Conservation (phyloP, 1,284 basidiomycete species). For the Ustilago cynodontis region DNA sequence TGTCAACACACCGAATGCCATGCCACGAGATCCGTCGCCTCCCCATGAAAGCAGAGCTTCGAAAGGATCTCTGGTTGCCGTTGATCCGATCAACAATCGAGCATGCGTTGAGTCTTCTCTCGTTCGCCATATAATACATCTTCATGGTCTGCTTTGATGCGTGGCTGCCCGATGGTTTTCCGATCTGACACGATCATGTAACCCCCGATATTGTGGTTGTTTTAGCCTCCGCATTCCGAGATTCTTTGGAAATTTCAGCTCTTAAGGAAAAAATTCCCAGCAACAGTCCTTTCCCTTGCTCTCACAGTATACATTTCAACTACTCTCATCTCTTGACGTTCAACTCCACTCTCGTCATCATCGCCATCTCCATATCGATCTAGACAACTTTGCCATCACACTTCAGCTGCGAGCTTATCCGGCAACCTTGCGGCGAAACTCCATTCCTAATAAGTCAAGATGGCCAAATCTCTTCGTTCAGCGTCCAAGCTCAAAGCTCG, state of each 20-base stretch:
- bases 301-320: neutral
- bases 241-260: too few relatives aligned
- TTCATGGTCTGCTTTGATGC: too few relatives aligned
- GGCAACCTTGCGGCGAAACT: neutral
- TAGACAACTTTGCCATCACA: neutral
- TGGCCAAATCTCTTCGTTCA: slow-evolving; percentile 93
- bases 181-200: too few relatives aligned
- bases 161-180: too few relatives aligned
- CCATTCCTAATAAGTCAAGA: too few relatives aligned
- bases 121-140: too few relatives aligned
- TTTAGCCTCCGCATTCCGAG: slow-evolving; percentile 8
- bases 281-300: slow-evolving; percentile 7
- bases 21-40: neutral
- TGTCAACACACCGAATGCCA: neutral
- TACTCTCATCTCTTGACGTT: neutral
- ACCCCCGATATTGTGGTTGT: neutral
- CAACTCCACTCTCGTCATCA: neutral
- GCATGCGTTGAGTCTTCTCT: too few relatives aligned
- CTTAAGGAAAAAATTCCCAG: slow-evolving; percentile 13
- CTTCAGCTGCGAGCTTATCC: too few relatives aligned
- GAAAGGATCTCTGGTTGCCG: too few relatives aligned
- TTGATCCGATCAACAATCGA: too few relatives aligned
- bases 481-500: slow-evolving; percentile 88
- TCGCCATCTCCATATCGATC: neutral
- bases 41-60: too few relatives aligned